phyloP scores from a whole-genome alignment of 345 rosid genomes.

The Camelina hispida region DNA sequence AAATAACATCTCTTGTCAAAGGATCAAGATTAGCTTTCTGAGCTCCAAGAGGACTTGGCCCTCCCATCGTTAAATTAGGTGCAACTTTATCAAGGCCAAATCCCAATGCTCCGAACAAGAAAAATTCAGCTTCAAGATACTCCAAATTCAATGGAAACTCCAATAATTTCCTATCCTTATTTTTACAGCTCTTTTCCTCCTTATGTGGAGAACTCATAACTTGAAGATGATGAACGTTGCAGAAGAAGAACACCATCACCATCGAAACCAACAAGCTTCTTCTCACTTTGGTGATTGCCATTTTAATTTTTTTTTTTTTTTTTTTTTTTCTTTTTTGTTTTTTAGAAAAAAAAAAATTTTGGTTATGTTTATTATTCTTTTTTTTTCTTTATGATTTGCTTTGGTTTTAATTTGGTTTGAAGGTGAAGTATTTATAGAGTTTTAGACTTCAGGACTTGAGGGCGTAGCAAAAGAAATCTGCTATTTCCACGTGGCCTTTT shows the following conservation, averaged over 20 bases:
- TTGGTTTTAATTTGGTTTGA: slow-evolving; percentile 7
- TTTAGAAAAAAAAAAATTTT: slow-evolving; percentile 7
- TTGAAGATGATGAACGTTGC: slow-evolving; percentile 30
- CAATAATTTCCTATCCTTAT: slow-evolving; percentile 43
- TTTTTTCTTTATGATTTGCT: slow-evolving; percentile 10
- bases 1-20: slow-evolving; percentile 59
- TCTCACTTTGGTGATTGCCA: slow-evolving; percentile 17
- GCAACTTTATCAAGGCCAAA: slow-evolving; percentile 69
- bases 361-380: neutral
- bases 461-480: too few relatives aligned
- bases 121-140: slow-evolving; percentile 92
- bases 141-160: slow-evolving; percentile 89
- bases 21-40: slow-evolving; percentile 60
- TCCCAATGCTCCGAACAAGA: slow-evolving; percentile 72
- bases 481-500: too few relatives aligned
- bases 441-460: too few relatives aligned
- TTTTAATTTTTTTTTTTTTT: too few relatives aligned
- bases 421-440: slow-evolving; percentile 34
- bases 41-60: slow-evolving; percentile 78
- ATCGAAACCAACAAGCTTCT: slow-evolving; percentile 29
- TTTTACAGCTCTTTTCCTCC: slow-evolving; percentile 1
- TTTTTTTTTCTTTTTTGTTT: too few relatives aligned
- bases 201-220: slow-evolving; percentile 29
- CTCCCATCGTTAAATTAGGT: slow-evolving; percentile 63
- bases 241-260: slow-evolving; percentile 33